phyloP scores from a whole-genome alignment of 1,139 yeast genomes.

The Diutina ranongensis region DNA sequence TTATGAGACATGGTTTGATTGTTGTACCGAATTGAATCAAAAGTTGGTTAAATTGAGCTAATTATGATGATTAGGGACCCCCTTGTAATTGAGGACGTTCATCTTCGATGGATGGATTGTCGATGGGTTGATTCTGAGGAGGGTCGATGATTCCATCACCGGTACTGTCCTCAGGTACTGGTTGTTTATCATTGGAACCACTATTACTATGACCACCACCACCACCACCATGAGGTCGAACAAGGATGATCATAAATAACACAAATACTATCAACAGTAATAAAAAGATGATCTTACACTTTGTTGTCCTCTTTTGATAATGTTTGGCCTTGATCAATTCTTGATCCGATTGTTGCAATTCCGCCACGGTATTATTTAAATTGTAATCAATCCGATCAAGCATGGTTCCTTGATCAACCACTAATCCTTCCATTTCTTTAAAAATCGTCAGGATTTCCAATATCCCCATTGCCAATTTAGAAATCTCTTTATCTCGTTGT shows the following conservation, averaged over 20 bases:
- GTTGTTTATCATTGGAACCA: too few species aligned
- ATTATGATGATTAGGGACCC: too few species aligned
- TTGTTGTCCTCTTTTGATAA: conserved; percentile 82
- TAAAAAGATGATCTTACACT: conserved; percentile 77
- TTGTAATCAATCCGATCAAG: conserved; percentile 91
- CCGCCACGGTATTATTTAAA: conserved; percentile 64
- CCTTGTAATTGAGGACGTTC: too few species aligned
- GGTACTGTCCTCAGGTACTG: too few species aligned
- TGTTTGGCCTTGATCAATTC: conserved; percentile 67
- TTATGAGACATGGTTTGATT: not conserved
- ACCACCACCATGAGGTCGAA: conserved; percentile 40
- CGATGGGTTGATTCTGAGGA: too few species aligned
- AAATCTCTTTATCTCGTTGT: conserved; percentile 81
- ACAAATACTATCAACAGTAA: conserved; percentile 62
- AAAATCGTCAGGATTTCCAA: conserved; percentile 87
- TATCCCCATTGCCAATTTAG: conserved; percentile 86
- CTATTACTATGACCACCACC: conserved; percentile 2
- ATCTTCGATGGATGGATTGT: too few species aligned
- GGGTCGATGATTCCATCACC: too few species aligned
- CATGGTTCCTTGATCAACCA: conserved; percentile 91
- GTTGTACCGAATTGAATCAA: not conserved
- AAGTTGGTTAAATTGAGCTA: not conserved
- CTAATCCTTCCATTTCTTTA: conserved; percentile 83
- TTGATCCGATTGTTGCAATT: conserved; percentile 65
- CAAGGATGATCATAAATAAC: conserved; percentile 55